Percentiles rank a stretch among this genome's conserved stretches.
These are phyloP conservation scores for Alternaria metachromatica DNA, from an alignment of 2,329 filamentous ascomycete species.

Conservation along the genomic window DNA sequence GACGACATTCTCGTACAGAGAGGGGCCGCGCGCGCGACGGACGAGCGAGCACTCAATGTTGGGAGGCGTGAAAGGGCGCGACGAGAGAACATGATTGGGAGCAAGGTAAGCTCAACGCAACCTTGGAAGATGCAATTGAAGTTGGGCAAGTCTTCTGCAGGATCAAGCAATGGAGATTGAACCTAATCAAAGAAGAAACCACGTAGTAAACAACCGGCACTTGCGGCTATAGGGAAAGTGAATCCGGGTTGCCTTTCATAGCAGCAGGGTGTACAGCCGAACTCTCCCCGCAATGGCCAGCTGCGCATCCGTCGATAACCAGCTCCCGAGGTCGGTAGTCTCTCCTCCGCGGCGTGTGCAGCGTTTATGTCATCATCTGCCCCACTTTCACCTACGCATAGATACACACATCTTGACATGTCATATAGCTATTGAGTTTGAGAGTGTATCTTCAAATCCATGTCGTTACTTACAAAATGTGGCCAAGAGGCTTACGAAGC, in stretches of 20 bases:
- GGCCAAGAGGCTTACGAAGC: too few relatives aligned
- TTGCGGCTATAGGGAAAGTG: slow-evolving; percentile 22
- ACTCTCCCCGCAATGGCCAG: slow-evolving; percentile 4
- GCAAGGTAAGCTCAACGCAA: slow-evolving; percentile 7
- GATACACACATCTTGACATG: background rate
- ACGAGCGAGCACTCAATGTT: slow-evolving; percentile 48
- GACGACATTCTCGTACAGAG: slow-evolving; percentile 50
- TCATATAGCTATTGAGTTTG: background rate
- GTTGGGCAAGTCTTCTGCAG: background rate
- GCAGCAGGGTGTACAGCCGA: background rate
- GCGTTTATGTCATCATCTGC: background rate
- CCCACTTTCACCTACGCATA: background rate
- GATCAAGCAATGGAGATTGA: background rate
- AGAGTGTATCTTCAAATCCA: background rate
- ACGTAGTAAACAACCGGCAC: slow-evolving; percentile 3
- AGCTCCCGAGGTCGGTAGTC: slow-evolving; percentile 16
- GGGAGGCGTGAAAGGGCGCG: slow-evolving; percentile 53
- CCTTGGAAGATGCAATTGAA: background rate
- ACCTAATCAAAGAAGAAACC: background rate
- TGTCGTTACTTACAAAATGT: background rate
- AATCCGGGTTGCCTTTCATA: slow-evolving; percentile 18
- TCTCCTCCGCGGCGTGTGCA: background rate
- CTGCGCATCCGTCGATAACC: background rate
- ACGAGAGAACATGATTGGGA: slow-evolving; percentile 52
- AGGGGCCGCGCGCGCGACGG: slow-evolving; percentile 45